These are phyloP conservation scores for Sugiyamaella boreocaroliniensis DNA, from an alignment of 805 yeast genomes.

Conservation along the genomic window DNA sequence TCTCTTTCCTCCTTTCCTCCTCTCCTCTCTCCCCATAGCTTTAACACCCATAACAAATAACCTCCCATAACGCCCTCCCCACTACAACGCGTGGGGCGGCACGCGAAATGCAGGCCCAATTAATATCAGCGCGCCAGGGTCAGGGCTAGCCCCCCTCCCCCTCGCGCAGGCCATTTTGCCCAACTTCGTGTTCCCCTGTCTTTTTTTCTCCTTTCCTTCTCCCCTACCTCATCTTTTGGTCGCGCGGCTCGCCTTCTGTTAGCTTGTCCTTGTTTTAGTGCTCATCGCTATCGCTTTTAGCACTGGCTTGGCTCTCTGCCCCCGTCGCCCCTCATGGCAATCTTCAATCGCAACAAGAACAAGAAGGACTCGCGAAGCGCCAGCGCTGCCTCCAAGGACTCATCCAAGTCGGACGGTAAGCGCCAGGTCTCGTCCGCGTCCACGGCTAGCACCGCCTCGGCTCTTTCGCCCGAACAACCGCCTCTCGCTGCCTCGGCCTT, in stretches of 20 bases:
- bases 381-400: slow-evolving; percentile 1
- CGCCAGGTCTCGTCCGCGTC: neutral
- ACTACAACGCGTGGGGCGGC: neutral
- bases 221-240: neutral
- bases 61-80: neutral
- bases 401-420: neutral
- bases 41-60: neutral
- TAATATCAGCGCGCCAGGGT: neutral
- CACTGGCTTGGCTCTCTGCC: neutral
- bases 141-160: neutral
- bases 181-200: neutral
- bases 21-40: neutral
- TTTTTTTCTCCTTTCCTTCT: neutral
- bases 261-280: neutral
- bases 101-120: neutral
- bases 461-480: neutral
- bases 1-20: too few species aligned
- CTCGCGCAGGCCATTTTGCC: neutral
- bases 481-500: neutral
- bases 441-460: neutral
- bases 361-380: slow-evolving; percentile 13
- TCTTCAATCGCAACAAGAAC: slow-evolving; percentile 14
- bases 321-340: slow-evolving; percentile 13
- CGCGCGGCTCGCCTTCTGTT: neutral
- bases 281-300: neutral